These are phyloP conservation scores for Lactarius indigo DNA, from an alignment of 768 basidiomycete genomes.

Conservation along the genomic window DNA sequence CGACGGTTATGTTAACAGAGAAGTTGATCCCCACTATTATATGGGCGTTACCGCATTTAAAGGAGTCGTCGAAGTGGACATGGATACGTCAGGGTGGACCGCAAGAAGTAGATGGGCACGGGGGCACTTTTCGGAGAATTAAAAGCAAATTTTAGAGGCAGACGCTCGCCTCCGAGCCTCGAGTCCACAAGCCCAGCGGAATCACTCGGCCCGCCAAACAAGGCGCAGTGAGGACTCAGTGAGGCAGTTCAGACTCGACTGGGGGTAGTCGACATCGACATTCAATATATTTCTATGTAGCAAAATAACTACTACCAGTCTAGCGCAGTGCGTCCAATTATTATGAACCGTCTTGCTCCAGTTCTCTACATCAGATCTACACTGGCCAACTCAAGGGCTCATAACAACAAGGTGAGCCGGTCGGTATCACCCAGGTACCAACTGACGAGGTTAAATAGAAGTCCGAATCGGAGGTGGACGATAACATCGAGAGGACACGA, in stretches of 20 bases:
- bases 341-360: conserved; percentile 19
- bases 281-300: background rate
- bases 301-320: background rate
- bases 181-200: conserved; percentile 4
- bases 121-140: conserved; percentile 1
- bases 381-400: conserved; percentile 6
- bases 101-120: background rate
- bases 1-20: conserved; percentile 15
- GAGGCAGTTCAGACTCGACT: background rate
- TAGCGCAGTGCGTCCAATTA: background rate
- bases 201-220: conserved; percentile 11
- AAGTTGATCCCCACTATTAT: background rate
- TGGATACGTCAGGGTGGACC: conserved; percentile 8
- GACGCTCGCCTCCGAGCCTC: conserved; percentile 5
- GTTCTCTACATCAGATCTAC: conserved; percentile 21
- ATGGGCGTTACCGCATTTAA: conserved; percentile 28
- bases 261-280: conserved; percentile 9
- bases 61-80: conserved; percentile 29
- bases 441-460: background rate
- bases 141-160: conserved; percentile 1
- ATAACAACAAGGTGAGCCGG: conserved; percentile 1
- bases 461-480: background rate
- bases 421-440: background rate
- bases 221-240: background rate
- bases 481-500: background rate